Evolutionary conservation across 2,329 filamentous ascomycete genomes (phyloP), one percentile per base, ranked within the genome.

Genomic region (Venturia effusa): DNA sequence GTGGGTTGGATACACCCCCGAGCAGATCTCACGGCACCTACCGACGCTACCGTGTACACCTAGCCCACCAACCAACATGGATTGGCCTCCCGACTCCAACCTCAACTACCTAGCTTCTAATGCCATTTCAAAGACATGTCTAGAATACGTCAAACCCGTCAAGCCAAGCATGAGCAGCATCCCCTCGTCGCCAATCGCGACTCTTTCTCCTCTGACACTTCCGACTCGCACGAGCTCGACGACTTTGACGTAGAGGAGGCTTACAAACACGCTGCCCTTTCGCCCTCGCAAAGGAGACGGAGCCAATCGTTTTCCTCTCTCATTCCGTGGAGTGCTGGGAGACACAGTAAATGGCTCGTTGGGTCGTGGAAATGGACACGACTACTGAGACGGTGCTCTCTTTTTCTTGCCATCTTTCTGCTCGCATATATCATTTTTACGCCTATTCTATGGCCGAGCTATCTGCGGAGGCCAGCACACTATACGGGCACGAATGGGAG

Each of bases 381-480:
- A 10, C 37, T 57, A 19, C 19, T 37, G 59, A 60, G 43, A 40
- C 40, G 34, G 15, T 60, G 24, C 61, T 48, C 22, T 41, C 5
- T 60, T 51, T 60, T 59, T 30, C 30, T 63, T 27, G 63, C 63
- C 34, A 43, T 40, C 17, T 54, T 62, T 32, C 57, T 64, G 27
- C 22, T 69, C 22, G 62, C 66, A n/a, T 62, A 71, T 30, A 64
- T 71, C 22, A 34, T 77, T 5, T 65, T 78, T 15, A 75, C 74
- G 1, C 73, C 74, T 2, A 69, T 78, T 6, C 73, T 80, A 61
- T 71, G 72, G 39, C 78, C 79, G 4, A 79, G 78, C 4, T 81
- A 81, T 66, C 78, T 76, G 6, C 70, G 70, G 41, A 74, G 72
- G 22, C 79, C 79, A 22, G 63, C 71, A 15, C 78, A 79, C 68